A percentile compares a stretch with the other conserved stretches of the same genome.
Evolutionary conservation across 305 asterid genomes (phyloP).

Genomic region (Fraxinus albicans): DNA sequence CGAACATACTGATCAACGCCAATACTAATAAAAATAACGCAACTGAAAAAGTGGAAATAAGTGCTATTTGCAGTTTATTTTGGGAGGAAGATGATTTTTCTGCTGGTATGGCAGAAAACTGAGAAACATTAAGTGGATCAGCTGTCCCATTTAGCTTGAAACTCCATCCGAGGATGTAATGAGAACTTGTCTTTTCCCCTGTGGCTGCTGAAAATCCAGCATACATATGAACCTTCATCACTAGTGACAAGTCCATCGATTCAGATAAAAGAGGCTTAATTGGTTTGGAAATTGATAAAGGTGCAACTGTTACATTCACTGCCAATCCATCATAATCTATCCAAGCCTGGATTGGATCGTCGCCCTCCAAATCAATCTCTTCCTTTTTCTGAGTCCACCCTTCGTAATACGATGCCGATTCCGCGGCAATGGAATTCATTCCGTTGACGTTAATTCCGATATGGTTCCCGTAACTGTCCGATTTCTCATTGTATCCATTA

Average conservation of each 20-base stretch:
- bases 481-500: conserved; percentile 34
- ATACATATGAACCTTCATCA: conserved; percentile 40
- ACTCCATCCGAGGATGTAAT: conserved; percentile 83
- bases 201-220: conserved; percentile 79
- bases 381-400: not conserved
- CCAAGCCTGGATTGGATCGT: conserved; percentile 63
- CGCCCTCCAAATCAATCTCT: conserved; percentile 25
- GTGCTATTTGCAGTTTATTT: conserved; percentile 31
- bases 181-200: conserved; percentile 53
- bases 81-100: conserved; percentile 24
- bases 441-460: conserved; percentile 54
- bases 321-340: conserved; percentile 50
- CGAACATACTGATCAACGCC: conserved; percentile 3
- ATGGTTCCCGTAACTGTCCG: conserved; percentile 46
- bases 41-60: conserved; percentile 42
- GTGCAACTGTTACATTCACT: conserved; percentile 52
- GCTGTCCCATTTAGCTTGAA: conserved; percentile 54
- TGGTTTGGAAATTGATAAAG: conserved; percentile 33
- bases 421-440: conserved; percentile 5
- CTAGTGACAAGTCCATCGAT: conserved; percentile 14
- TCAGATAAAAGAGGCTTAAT: conserved; percentile 28
- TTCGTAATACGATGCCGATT: conserved; percentile 31
- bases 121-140: conserved; percentile 27
- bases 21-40: conserved; percentile 31
- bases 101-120: conserved; percentile 40